phyloP scores from a whole-genome alignment of 371 early-diverging fungal species.

The Actinomortierella wolfii region DNA sequence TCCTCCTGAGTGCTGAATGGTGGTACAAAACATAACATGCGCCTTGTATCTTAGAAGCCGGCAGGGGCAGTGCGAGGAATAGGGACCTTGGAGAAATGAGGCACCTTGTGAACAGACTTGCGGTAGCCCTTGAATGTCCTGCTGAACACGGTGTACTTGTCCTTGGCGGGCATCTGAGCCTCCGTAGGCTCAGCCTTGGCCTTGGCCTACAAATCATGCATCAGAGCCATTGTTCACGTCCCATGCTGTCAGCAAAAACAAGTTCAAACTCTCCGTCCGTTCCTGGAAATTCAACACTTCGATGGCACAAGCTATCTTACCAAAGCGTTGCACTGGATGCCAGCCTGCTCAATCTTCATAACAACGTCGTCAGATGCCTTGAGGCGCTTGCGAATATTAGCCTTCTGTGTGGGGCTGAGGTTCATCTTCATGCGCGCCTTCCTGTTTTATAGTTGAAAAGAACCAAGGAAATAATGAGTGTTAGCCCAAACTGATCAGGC shows the following conservation, averaged over 20 bases:
- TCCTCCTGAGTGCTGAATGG: too few relatives aligned
- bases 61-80: conserved; percentile 80
- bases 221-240: background rate
- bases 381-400: conserved; percentile 91
- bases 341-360: conserved; percentile 80
- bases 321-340: conserved; percentile 88
- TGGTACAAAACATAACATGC: too few relatives aligned
- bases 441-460: conserved; percentile 39
- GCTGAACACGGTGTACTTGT: conserved; percentile 94
- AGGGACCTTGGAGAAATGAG: conserved; percentile 91
- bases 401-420: conserved; percentile 85
- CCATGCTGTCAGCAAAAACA: background rate
- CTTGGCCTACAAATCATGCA: conserved; percentile 53
- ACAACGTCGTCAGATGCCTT: conserved; percentile 91
- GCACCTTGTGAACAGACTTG: conserved; percentile 96
- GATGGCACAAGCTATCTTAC: conserved; percentile 41
- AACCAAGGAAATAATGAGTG: background rate
- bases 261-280: background rate
- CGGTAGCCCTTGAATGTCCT: conserved; percentile 81
- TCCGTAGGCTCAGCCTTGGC: conserved; percentile 80
- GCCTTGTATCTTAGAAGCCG: conserved; percentile 68
- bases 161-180: conserved; percentile 82
- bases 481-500: background rate
- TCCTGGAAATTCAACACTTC: conserved; percentile 1
- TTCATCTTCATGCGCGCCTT: conserved; percentile 81